phyloP scores from a whole-genome alignment of 1,139 yeast species.

The Spathaspora sp. region DNA sequence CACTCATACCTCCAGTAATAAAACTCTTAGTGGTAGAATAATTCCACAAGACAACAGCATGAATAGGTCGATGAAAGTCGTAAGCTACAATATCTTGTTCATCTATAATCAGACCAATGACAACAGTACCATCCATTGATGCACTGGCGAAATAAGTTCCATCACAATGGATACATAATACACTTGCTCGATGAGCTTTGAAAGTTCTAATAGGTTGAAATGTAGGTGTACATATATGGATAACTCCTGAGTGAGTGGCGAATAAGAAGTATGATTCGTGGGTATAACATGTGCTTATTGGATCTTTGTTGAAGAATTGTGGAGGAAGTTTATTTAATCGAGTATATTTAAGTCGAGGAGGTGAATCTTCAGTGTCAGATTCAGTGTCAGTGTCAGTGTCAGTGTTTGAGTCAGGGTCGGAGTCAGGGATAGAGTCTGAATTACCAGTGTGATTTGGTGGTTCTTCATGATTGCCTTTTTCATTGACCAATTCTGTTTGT shows the following conservation, averaged over 20 bases:
- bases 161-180: slow-evolving; percentile 69
- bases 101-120: slow-evolving; percentile 68
- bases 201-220: slow-evolving; percentile 64
- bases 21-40: slow-evolving; percentile 63
- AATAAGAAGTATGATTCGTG: slow-evolving; percentile 63
- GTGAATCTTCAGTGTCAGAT: slow-evolving; percentile 43
- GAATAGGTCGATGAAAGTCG: slow-evolving; percentile 86
- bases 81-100: slow-evolving; percentile 67
- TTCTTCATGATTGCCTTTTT: not conserved
- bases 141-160: slow-evolving; percentile 79
- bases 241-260: slow-evolving; percentile 87
- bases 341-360: slow-evolving; percentile 75
- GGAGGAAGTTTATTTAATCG: slow-evolving; percentile 65
- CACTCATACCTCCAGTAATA: slow-evolving; percentile 89
- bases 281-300: slow-evolving; percentile 68
- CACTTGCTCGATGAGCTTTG: slow-evolving; percentile 84
- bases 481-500: slow-evolving; percentile 3
- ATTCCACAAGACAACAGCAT: slow-evolving; percentile 77
- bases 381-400: slow-evolving; percentile 13
- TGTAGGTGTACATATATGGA: slow-evolving; percentile 65
- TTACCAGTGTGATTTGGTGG: not conserved
- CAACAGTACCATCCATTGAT: slow-evolving; percentile 91
- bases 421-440: not conserved
- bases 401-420: not conserved
- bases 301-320: slow-evolving; percentile 68